Conservation (phyloP, 345 rosid species). For the Cochlearia excelsa region DNA sequence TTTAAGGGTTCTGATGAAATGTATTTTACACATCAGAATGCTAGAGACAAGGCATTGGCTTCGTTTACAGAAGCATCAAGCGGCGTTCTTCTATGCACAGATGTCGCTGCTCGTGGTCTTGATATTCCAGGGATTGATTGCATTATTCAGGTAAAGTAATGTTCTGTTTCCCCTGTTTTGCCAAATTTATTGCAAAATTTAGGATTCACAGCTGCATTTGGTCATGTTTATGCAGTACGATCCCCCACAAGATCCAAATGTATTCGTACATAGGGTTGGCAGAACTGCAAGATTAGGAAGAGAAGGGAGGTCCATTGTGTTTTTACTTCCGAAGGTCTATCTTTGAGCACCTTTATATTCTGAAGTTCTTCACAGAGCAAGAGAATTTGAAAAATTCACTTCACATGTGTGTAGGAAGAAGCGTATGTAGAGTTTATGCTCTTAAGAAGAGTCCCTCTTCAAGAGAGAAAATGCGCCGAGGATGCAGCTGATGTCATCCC, state of each 20-base stretch:
- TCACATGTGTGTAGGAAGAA: conserved; percentile 60
- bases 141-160: conserved; percentile 67
- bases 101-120: conserved; percentile 95
- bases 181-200: background rate
- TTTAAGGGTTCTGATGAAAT: conserved; percentile 27
- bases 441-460: conserved; percentile 73
- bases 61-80: conserved; percentile 69
- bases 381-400: conserved; percentile 12
- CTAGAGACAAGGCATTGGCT: conserved; percentile 82
- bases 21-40: conserved; percentile 40
- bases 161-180: conserved; percentile 1
- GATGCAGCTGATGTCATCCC: conserved; percentile 67
- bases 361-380: background rate
- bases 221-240: conserved; percentile 60
- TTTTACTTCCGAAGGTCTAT: conserved; percentile 71
- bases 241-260: conserved; percentile 93
- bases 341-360: conserved; percentile 7
- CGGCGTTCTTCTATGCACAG: conserved; percentile 85
- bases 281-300: conserved; percentile 90
- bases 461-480: conserved; percentile 50
- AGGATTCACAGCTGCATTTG: conserved; percentile 19
- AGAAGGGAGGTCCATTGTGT: conserved; percentile 71
- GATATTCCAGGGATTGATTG: conserved; percentile 95
- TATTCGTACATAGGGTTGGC: conserved; percentile 89
- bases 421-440: conserved; percentile 82